Base-by-base conservation (phyloP, 345 rosid genomes). In the Populus nigra region DNA sequence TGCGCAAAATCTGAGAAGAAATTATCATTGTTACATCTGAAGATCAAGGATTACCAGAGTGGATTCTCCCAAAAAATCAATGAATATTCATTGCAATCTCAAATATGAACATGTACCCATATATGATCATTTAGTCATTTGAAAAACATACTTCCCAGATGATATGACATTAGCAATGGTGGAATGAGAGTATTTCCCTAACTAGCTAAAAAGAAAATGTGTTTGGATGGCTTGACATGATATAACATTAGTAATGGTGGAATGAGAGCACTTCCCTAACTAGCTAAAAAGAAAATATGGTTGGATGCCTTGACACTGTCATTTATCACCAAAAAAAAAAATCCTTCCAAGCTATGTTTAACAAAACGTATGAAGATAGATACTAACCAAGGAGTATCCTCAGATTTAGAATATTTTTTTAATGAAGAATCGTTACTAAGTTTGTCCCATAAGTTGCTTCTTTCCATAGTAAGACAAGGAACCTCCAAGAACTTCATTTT, bases 401-500 rank as follows among this genome's bases (percentile, higher is more conserved):
- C 22, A 15, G 36, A 65, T 27, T 25, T 29, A 29, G n/a, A 31
- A 6, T 15, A 65, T 1, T 27, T 13, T 63, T 65, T 65, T 27
- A 29, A 65, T 29, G 35, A 57, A 10, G 23, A 3, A 57, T 57
- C 27, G 5, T 22, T 55, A 22, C 25, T 22, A 22, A 55, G 47
- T 55, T 0, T 55, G 62, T 57, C 62, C 23, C n/a, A 18, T 17
- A 8, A 65, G 36, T 31, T 35, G 33, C 33, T 5, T 29, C 22
- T 18, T 17, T 65, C 69, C 9, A 50, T 57, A 38, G n/a, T 15
- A 53, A 53, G 31, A 57, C 23, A 65, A 68, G 47, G 49, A 23
- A 33, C 72, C 76, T 72, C 72, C 74, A 53, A 55, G 20, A 72
- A 72, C 74, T 29, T 76, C 71, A 45, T 65, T 20, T 8, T 39